Evolutionary conservation across 257 asterid species (phyloP).

Genomic region (Pogostemon cablin): DNA sequence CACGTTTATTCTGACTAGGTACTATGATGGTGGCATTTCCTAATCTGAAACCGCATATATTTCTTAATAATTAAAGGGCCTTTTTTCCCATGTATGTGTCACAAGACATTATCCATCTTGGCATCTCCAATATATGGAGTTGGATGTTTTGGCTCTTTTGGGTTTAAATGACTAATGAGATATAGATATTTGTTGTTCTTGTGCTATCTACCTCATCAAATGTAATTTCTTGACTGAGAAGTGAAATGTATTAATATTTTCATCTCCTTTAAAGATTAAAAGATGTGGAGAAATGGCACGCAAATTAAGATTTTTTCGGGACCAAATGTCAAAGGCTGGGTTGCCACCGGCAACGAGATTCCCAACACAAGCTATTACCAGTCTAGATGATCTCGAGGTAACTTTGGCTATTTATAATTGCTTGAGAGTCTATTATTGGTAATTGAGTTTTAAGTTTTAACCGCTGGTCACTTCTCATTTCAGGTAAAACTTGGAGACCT

Average conservation of each 20-base stretch:
- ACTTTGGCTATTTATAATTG: constrained; percentile 21
- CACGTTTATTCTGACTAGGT: neutral
- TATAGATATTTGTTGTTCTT: constrained; percentile 12
- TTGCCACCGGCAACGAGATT: constrained; percentile 54
- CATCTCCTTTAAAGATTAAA: constrained; percentile 61
- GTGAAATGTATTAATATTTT: constrained; percentile 26
- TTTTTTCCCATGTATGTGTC: neutral
- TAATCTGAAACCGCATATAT: neutral
- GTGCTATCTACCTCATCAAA: constrained; percentile 25
- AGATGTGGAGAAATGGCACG: constrained; percentile 99
- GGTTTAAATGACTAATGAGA: constrained; percentile 11
- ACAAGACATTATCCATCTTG: neutral
- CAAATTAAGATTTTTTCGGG: constrained; percentile 81
- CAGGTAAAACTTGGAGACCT: constrained; percentile 65
- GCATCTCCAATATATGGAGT: constrained; percentile 16
- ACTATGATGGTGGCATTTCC: constrained; percentile 20
- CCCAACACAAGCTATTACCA: constrained; percentile 47
- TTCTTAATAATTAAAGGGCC: neutral
- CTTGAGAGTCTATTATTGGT: constrained; percentile 24
- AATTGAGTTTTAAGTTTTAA: constrained; percentile 17
- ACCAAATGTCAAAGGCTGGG: constrained; percentile 92
- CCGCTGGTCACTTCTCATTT: constrained; percentile 30
- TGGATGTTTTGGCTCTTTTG: constrained; percentile 10
- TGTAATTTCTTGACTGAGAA: constrained; percentile 15
- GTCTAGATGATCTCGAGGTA: constrained; percentile 92